These are phyloP conservation scores for Miscanthus lutarioriparius DNA, from an alignment of 176 grass and related monocot species.

Conservation along the genomic window DNA sequence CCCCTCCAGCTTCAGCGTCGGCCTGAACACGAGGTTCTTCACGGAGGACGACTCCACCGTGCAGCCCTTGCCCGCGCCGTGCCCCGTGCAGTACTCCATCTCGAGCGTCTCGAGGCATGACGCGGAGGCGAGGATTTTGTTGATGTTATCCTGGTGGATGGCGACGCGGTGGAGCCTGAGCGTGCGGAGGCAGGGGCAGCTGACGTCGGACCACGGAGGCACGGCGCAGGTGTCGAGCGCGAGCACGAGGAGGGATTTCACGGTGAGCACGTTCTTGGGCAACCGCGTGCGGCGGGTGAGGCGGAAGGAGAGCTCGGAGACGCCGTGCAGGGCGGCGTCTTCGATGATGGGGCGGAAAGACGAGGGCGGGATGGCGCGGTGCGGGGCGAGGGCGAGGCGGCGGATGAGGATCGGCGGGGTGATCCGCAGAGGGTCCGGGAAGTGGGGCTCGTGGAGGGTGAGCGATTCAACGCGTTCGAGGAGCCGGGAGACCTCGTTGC, in stretches of 20 bases:
- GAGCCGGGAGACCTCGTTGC: not conserved
- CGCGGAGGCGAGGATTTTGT: conserved; percentile 18
- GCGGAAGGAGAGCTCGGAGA: conserved; percentile 39
- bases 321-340: conserved; percentile 26
- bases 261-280: conserved; percentile 9
- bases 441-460: not conserved
- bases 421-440: not conserved
- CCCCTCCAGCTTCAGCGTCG: not conserved
- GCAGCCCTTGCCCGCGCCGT: conserved; percentile 16
- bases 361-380: not conserved
- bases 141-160: conserved; percentile 29
- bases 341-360: conserved; percentile 27
- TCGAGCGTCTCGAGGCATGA: conserved; percentile 40
- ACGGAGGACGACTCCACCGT: conserved; percentile 38
- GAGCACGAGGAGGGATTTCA: conserved; percentile 35
- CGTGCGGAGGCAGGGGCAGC: conserved; percentile 34
- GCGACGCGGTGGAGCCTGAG: conserved; percentile 41
- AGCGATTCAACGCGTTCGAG: conserved; percentile 29
- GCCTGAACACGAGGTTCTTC: conserved; percentile 33
- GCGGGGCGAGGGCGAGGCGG: conserved; percentile 37
- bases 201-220: not conserved
- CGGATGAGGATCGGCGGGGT: conserved; percentile 29
- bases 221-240: conserved; percentile 35
- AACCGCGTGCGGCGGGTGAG: conserved; percentile 25
- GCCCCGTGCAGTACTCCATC: conserved; percentile 17